Evolutionary conservation across 805 yeast species (phyloP).

Genomic region (Pichia gijzeniarum): DNA sequence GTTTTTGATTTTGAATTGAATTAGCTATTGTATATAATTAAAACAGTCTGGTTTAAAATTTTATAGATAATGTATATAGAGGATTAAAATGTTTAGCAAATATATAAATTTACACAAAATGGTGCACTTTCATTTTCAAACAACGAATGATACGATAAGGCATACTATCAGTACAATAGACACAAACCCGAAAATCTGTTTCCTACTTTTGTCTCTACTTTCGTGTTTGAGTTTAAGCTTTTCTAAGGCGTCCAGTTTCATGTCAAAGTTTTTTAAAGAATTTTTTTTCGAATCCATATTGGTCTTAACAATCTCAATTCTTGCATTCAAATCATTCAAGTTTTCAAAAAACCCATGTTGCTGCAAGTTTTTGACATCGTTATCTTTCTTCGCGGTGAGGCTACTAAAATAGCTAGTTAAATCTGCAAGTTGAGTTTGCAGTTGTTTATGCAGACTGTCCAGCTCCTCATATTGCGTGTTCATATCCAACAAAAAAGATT

Average conservation of each 20-base stretch:
- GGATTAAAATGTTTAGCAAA: no score
- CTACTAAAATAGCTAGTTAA: slow-evolving; percentile 26
- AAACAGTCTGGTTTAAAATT: no score
- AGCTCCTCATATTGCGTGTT: slow-evolving; percentile 24
- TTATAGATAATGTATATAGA: no score
- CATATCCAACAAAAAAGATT: slow-evolving; percentile 25
- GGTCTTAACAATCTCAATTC: slow-evolving; percentile 23
- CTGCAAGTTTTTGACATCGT: slow-evolving; percentile 19
- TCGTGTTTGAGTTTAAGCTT: slow-evolving; percentile 16
- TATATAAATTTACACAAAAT: neutral
- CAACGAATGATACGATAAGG: neutral
- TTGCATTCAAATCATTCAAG: slow-evolving; percentile 23
- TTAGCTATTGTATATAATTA: neutral
- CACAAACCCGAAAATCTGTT: slow-evolving; percentile 2
- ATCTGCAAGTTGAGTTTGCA: slow-evolving; percentile 22
- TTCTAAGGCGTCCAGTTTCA: slow-evolving; percentile 16
- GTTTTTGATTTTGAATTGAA: neutral
- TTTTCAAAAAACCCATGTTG: slow-evolving; percentile 22
- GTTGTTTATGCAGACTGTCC: slow-evolving; percentile 23
- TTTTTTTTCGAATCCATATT: slow-evolving; percentile 19
- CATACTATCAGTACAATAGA: neutral
- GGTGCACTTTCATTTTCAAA: neutral
- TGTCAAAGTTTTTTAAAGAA: slow-evolving; percentile 19
- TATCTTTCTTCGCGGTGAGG: slow-evolving; percentile 25
- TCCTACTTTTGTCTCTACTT: slow-evolving; percentile 8